phyloP scores from a whole-genome alignment of 2,329 filamentous ascomycete genomes.

The Scytalidium sp. region DNA sequence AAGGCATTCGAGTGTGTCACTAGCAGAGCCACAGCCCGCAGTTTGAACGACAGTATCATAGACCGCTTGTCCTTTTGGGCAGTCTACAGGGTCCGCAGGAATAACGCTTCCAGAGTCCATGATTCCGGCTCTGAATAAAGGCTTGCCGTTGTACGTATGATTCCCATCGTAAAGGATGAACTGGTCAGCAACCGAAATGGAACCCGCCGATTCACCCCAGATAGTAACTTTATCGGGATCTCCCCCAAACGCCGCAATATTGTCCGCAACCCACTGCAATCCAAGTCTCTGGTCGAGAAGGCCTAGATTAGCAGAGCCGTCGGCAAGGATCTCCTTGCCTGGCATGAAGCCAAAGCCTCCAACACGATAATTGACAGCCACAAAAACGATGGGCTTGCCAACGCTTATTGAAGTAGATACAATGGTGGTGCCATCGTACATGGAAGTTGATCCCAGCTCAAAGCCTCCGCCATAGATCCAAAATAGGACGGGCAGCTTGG shows the following conservation, averaged over 20 bases:
- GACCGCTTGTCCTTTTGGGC: slow-evolving; percentile 59
- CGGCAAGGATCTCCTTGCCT: slow-evolving; percentile 63
- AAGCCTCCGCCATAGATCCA: slow-evolving; percentile 72
- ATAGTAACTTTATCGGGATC: slow-evolving; percentile 77
- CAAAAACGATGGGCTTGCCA: slow-evolving; percentile 67
- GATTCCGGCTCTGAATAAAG: slow-evolving; percentile 72
- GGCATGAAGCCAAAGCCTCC: slow-evolving; percentile 73
- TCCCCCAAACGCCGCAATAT: slow-evolving; percentile 75
- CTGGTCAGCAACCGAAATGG: slow-evolving; percentile 74
- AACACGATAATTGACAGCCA: slow-evolving; percentile 75
- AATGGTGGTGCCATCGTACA: slow-evolving; percentile 50
- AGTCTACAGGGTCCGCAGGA: slow-evolving; percentile 62
- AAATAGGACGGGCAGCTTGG: slow-evolving; percentile 64
- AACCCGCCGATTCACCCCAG: slow-evolving; percentile 68
- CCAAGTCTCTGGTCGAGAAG: slow-evolving; percentile 70
- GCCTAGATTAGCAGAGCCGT: slow-evolving; percentile 68
- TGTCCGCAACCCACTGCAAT: slow-evolving; percentile 74
- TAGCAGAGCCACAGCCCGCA: slow-evolving; percentile 57
- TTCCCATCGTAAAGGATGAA: slow-evolving; percentile 73
- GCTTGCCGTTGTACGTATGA: slow-evolving; percentile 69
- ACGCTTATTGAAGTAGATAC: slow-evolving; percentile 40
- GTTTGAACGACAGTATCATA: slow-evolving; percentile 60
- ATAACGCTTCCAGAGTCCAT: slow-evolving; percentile 70
- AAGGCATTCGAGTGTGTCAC: slow-evolving; percentile 64
- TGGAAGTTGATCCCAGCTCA: slow-evolving; percentile 47